Evolutionary conservation across 495 filamentous ascomycete genomes (phyloP).

Genomic region (Penicillium waksmanii): DNA sequence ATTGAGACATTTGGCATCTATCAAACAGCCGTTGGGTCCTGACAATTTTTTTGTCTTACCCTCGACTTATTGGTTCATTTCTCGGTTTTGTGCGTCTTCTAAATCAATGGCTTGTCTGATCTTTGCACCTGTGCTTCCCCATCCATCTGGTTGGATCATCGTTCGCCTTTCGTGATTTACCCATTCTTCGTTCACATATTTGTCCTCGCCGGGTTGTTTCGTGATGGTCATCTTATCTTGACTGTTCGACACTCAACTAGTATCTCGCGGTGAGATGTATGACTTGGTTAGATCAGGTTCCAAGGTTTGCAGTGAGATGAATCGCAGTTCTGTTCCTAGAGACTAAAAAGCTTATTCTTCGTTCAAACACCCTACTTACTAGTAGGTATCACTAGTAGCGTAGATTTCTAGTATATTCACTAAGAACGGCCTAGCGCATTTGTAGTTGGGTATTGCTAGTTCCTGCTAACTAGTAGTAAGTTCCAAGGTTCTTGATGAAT

Average conservation of each 20-base stretch:
- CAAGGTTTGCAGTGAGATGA: constrained; percentile 22
- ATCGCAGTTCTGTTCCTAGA: constrained; percentile 29
- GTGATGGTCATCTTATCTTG: constrained; percentile 12
- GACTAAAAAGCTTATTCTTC: constrained; percentile 30
- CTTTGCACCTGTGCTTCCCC: constrained; percentile 19
- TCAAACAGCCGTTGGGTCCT: neutral
- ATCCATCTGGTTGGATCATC: constrained; percentile 9
- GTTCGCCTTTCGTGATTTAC: constrained; percentile 10
- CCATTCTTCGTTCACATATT: constrained; percentile 5
- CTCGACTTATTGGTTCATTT: constrained; percentile 8
- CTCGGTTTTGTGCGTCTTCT: constrained; percentile 14
- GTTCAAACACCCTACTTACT: too few relatives aligned
- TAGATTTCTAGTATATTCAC: neutral
- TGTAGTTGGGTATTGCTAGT: too few relatives aligned
- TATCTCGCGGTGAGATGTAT: constrained; percentile 21
- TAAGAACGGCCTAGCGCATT: too few relatives aligned
- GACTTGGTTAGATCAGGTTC: constrained; percentile 15
- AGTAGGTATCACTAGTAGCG: neutral
- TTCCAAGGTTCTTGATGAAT: too few relatives aligned
- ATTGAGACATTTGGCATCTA: constrained; percentile 27
- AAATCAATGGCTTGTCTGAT: constrained; percentile 8
- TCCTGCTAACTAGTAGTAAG: too few relatives aligned
- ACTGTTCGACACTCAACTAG: constrained; percentile 1
- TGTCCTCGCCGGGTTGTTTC: constrained; percentile 15
- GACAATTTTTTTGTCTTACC: constrained; percentile 9